A percentile compares a stretch with the other conserved stretches of the same genome.
phyloP scores from a whole-genome alignment of 768 basidiomycete species.

The Tulasnella sp. region DNA sequence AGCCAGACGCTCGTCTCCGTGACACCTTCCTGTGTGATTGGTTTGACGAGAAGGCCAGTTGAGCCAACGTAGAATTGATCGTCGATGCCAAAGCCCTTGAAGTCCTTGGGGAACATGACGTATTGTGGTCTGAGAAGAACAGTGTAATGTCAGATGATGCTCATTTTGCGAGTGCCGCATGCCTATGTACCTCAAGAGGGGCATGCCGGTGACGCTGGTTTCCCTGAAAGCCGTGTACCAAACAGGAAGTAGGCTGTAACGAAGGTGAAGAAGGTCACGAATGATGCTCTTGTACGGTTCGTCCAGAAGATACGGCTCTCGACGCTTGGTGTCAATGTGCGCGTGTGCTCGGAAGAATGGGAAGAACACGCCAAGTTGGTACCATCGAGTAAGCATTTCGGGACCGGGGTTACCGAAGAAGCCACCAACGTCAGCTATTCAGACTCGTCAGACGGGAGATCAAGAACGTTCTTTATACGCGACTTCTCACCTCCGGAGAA shows the following conservation, averaged over 20 bases:
- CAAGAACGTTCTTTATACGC: background rate
- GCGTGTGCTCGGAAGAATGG: slow-evolving; percentile 99
- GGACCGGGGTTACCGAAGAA: slow-evolving; percentile 96
- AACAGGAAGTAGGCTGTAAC: slow-evolving; percentile 79
- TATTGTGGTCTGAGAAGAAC: slow-evolving; percentile 73
- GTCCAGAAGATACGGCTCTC: slow-evolving; percentile 87
- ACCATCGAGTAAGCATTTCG: slow-evolving; percentile 96
- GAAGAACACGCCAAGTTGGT: slow-evolving; percentile 86
- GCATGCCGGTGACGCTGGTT: slow-evolving; percentile 66
- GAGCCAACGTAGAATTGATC: slow-evolving; percentile 89
- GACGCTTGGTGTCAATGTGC: slow-evolving; percentile 93
- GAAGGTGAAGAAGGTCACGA: slow-evolving; percentile 61
- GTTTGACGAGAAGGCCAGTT: slow-evolving; percentile 85
- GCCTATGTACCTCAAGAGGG: slow-evolving; percentile 59
- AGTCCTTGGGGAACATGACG: slow-evolving; percentile 82
- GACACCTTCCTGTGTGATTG: slow-evolving; percentile 64
- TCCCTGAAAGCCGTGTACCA: slow-evolving; percentile 99
- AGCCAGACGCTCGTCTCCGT: slow-evolving; percentile 69
- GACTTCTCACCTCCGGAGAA: slow-evolving; percentile 72
- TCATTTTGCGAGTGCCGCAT: background rate
- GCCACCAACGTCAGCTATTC: slow-evolving; percentile 91
- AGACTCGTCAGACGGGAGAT: slow-evolving; percentile 3
- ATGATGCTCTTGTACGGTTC: slow-evolving; percentile 81
- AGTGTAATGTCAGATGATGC: background rate
- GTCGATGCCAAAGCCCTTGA: slow-evolving; percentile 74